A percentile compares a stretch with the other conserved stretches of the same genome.
Conservation (phyloP, 768 basidiomycete genomes). For the Rhodotorula kratochvilovae region DNA sequence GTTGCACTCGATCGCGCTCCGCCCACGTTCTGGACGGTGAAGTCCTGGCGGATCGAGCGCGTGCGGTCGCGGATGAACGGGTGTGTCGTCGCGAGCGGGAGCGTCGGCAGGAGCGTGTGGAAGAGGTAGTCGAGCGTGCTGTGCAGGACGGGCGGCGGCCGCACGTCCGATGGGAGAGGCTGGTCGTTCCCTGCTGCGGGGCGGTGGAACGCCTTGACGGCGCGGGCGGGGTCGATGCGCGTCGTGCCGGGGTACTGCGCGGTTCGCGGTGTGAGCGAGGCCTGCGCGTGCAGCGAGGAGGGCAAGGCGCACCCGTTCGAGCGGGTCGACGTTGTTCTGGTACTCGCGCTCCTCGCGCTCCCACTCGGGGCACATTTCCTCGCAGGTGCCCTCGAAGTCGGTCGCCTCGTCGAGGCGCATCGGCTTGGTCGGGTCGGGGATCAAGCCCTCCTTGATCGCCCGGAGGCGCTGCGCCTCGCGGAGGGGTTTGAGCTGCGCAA, state of each 20-base stretch:
- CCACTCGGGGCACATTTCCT: conserved; percentile 90
- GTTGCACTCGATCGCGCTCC: conserved; percentile 77
- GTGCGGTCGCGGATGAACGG: conserved; percentile 89
- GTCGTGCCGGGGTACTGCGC: conserved; percentile 66
- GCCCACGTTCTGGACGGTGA: conserved; percentile 81
- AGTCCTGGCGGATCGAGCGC: conserved; percentile 83
- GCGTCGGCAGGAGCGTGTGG: conserved; percentile 63
- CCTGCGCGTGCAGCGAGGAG: not conserved
- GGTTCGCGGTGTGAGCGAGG: conserved; percentile 16
- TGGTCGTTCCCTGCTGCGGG: conserved; percentile 84
- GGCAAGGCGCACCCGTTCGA: conserved; percentile 66
- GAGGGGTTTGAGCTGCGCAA: conserved; percentile 47
- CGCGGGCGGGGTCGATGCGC: conserved; percentile 74
- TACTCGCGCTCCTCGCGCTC: conserved; percentile 85
- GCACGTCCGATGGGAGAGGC: conserved; percentile 75
- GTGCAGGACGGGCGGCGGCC: conserved; percentile 77
- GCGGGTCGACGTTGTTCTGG: conserved; percentile 78
- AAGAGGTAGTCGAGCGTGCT: conserved; percentile 92
- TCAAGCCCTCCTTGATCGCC: conserved; percentile 72
- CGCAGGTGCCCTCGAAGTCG: conserved; percentile 84
- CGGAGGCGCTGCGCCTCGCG: conserved; percentile 45
- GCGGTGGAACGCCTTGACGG: conserved; percentile 92
- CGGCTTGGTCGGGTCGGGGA: conserved; percentile 76
- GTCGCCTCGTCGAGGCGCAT: conserved; percentile 83
- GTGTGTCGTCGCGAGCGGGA: conserved; percentile 64